Base-by-base conservation (phyloP, 495 filamentous ascomycete species). In the Pseudomonodictys pantanalensis region DNA sequence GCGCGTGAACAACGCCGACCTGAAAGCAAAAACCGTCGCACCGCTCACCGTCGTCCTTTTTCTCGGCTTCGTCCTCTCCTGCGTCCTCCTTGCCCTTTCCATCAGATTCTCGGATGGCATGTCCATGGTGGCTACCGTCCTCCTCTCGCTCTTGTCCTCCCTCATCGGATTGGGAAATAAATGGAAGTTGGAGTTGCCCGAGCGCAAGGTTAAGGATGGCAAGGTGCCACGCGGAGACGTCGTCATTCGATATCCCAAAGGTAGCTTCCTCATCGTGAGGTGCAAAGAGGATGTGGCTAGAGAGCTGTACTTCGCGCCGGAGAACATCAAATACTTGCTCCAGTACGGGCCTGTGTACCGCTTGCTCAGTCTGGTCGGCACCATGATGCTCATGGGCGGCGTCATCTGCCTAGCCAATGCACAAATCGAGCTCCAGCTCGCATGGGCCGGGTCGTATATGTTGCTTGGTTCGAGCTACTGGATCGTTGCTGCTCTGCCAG, bases 341-440 rank as follows among this genome's bases (percentile, higher is more conserved):
- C 54, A 52, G 17, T 55, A 69, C 41, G 66, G 61, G 0, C 62
- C 60, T 3, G 51, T 48, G 10, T 77, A 77, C 52, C 69, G 76
- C 12, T 35, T 77, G 9, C 68, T 79, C 39, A 74, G 72, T 26
- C 67, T 79, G 6, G 48, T 73, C 17, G 76, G 72, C 46, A 78
- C 76, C 11, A 58, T 79, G 50, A 70, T 76, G 56, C 75, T 79
- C 35, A 79, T 79, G 76, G 63, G 73, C 44, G 76, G 76, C 24
- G 74, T 79, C 57, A 73, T 79, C 56, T 71, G 67, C 29, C 70
- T 79, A 8, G 76, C 68, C 32, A 79, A 78, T 46, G 68, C 75
- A 8, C 71, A 67, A 18, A 64, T 73, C 9, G 25, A 68, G 18
- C 62, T 75, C 3, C 76, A 79, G 60, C 58, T 76, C 22, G 71